Percentiles rank a stretch among this genome's conserved stretches.
These are phyloP conservation scores for Tolypocladium guangdongense DNA, from an alignment of 2,329 filamentous ascomycete species.

Conservation along the genomic window DNA sequence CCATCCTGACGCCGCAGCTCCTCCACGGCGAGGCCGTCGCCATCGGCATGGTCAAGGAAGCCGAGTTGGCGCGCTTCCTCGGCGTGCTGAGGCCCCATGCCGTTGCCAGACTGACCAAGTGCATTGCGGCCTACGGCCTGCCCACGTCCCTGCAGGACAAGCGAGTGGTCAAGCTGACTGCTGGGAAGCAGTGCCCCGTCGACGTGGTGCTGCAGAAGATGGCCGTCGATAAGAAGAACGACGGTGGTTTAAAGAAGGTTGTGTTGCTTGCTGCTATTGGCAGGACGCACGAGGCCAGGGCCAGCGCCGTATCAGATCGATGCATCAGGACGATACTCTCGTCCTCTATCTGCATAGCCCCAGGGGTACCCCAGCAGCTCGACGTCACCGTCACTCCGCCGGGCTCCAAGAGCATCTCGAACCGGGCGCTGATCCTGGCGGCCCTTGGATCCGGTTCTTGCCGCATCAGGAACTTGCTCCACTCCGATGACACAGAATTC, in stretches of 20 bases:
- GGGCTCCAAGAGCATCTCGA: conserved; percentile 96
- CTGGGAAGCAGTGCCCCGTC: conserved; percentile 78
- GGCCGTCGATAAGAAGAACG: conserved; percentile 98
- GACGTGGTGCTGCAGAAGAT: conserved; percentile 83
- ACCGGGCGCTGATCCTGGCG: conserved; percentile 86
- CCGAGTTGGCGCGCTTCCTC: conserved; percentile 80
- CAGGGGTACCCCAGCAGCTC: conserved; percentile 55
- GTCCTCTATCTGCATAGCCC: conserved; percentile 61
- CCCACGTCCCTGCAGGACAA: conserved; percentile 80
- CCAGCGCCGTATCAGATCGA: conserved; percentile 78
- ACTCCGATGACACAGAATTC: conserved; percentile 93
- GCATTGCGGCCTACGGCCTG: conserved; percentile 85
- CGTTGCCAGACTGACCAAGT: conserved; percentile 82
- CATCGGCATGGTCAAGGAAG: conserved; percentile 97
- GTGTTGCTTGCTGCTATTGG: conserved; percentile 87
- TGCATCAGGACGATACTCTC: conserved; percentile 77
- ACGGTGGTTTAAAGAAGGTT: conserved; percentile 89
- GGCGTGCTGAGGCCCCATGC: conserved; percentile 78
- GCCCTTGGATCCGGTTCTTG: conserved; percentile 80
- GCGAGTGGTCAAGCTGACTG: conserved; percentile 68
- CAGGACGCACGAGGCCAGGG: conserved; percentile 74
- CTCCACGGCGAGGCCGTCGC: conserved; percentile 93
- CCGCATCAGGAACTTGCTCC: conserved; percentile 81
- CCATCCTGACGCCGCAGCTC: conserved; percentile 87
- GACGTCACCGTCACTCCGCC: conserved; percentile 74